Conservation (phyloP, 2,329 filamentous ascomycete genomes). For the Botrytis medusae region DNA sequence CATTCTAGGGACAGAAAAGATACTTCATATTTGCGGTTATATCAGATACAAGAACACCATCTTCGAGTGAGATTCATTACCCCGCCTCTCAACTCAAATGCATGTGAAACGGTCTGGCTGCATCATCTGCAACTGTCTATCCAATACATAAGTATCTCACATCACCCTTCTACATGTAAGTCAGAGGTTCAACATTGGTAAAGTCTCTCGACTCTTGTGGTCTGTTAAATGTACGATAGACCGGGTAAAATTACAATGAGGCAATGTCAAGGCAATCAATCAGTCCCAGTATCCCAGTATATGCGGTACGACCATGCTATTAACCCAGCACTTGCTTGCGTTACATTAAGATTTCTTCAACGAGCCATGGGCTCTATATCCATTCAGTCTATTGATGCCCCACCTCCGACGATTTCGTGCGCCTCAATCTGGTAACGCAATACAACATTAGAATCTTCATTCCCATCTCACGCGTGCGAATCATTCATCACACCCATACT, state of each 20-base stretch:
- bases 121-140: constrained; percentile 22
- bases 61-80: constrained; percentile 12
- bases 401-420: constrained; percentile 6
- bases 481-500: not conserved
- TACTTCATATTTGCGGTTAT: not conserved
- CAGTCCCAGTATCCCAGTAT: constrained; percentile 17
- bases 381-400: constrained; percentile 5
- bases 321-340: constrained; percentile 12
- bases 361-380: not conserved
- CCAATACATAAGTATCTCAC: constrained; percentile 15
- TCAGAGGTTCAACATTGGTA: constrained; percentile 4
- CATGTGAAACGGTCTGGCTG: constrained; percentile 24
- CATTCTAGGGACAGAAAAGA: not conserved
- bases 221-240: not conserved
- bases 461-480: not conserved
- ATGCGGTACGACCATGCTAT: constrained; percentile 14
- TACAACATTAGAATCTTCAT: constrained; percentile 5
- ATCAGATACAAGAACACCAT: constrained; percentile 2
- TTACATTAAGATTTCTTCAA: constrained; percentile 22
- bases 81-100: constrained; percentile 16
- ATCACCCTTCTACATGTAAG: constrained; percentile 8
- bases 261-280: constrained; percentile 7
- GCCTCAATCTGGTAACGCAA: constrained; percentile 12
- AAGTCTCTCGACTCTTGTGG: not conserved
- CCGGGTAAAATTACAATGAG: constrained; percentile 2